These are phyloP conservation scores for Penicillium odoratum DNA, from an alignment of 495 filamentous ascomycete genomes.

Conservation along the genomic window DNA sequence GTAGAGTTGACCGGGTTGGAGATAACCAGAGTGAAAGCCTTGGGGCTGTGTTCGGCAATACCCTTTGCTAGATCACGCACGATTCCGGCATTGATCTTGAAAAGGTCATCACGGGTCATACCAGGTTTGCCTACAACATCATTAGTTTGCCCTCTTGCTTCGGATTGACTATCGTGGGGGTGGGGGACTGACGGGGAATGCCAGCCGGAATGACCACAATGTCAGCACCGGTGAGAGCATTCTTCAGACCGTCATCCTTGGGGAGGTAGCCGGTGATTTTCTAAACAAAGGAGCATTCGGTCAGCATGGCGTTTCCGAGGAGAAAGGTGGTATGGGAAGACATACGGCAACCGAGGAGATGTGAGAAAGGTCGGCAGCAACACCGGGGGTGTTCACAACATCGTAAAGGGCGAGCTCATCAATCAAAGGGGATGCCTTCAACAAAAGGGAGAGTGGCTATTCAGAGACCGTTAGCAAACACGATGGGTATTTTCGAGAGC, in stretches of 20 bases:
- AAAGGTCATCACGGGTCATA: conserved; percentile 98
- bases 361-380: conserved; percentile 93
- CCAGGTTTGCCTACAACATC: conserved; percentile 81
- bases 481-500: not conserved
- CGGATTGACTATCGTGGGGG: not conserved
- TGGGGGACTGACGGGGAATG: conserved; percentile 77
- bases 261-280: conserved; percentile 90
- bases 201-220: conserved; percentile 96
- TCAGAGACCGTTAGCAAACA: conserved; percentile 11
- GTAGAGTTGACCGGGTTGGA: conserved; percentile 99
- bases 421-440: conserved; percentile 83
- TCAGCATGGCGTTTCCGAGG: not conserved
- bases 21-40: conserved; percentile 92
- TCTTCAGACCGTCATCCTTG: conserved; percentile 83
- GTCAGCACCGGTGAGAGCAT: conserved; percentile 85
- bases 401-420: conserved; percentile 95
- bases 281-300: conserved; percentile 38
- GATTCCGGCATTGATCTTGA: conserved; percentile 97
- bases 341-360: conserved; percentile 91
- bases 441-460: conserved; percentile 90
- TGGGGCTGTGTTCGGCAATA: conserved; percentile 81
- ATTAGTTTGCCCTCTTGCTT: not conserved
- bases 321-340: conserved; percentile 12
- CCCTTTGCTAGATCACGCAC: conserved; percentile 83
- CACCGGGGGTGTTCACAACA: conserved; percentile 98